Conservation (phyloP, 2,329 filamentous ascomycete genomes). For the Hirsutella thompsonii region DNA sequence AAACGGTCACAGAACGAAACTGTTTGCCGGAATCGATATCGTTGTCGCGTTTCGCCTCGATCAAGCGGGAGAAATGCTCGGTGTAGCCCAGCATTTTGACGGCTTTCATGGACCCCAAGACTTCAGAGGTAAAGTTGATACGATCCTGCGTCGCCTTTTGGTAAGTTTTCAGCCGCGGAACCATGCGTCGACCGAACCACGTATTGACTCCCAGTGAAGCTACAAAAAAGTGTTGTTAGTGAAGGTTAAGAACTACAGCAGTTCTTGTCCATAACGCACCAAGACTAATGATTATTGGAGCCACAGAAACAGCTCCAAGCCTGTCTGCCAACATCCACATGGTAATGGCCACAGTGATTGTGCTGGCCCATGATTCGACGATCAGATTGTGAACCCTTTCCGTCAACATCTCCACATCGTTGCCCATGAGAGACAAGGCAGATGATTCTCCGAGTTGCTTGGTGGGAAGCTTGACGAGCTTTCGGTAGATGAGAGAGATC, state of each 20-base stretch:
- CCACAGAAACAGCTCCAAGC: background rate
- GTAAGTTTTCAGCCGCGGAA: background rate
- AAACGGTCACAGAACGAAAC: too few relatives aligned
- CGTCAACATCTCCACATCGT: background rate
- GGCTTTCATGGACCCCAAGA: background rate
- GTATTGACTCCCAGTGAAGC: too few relatives aligned
- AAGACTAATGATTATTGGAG: background rate
- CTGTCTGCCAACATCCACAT: background rate
- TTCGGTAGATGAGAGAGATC: background rate
- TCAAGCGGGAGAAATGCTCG: background rate
- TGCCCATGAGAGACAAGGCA: background rate
- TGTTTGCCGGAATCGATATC: background rate
- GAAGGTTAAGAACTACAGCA: too few relatives aligned
- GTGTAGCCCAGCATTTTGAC: background rate
- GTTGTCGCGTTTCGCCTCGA: background rate
- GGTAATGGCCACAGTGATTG: background rate
- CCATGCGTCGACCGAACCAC: too few relatives aligned
- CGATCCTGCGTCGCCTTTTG: background rate
- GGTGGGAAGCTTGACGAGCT: background rate
- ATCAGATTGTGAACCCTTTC: background rate
- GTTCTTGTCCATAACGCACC: background rate
- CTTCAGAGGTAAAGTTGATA: background rate
- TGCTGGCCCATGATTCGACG: background rate
- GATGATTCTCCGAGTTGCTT: background rate
- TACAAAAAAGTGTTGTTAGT: too few relatives aligned